phyloP scores from a whole-genome alignment of 768 basidiomycete species.

The Asterophora parasitica region DNA sequence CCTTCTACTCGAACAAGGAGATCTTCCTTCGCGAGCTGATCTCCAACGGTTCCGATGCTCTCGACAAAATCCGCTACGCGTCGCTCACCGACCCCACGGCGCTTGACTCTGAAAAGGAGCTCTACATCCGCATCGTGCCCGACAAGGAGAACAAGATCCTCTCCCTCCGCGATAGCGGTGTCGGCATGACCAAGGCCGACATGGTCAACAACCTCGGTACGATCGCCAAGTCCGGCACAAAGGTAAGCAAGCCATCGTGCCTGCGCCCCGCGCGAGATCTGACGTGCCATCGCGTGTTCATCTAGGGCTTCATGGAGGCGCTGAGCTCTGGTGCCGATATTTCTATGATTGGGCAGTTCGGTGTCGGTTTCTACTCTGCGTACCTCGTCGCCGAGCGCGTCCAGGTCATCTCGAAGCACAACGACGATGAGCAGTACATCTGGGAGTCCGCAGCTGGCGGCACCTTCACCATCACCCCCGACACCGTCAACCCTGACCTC shows the following conservation, averaged over 20 bases:
- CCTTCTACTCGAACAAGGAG: constrained; percentile 99
- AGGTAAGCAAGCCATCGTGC: constrained; percentile 48
- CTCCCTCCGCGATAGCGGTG: constrained; percentile 89
- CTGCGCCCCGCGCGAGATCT: constrained; percentile 1
- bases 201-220: constrained; percentile 99
- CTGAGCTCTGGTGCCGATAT: constrained; percentile 85
- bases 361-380: constrained; percentile 99
- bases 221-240: constrained; percentile 92
- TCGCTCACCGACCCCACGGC: constrained; percentile 90
- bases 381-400: constrained; percentile 99
- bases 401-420: constrained; percentile 99
- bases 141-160: constrained; percentile 96
- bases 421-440: constrained; percentile 99
- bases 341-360: constrained; percentile 98
- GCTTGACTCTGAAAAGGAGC: constrained; percentile 89
- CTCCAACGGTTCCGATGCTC: constrained; percentile 95
- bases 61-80: constrained; percentile 98
- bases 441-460: constrained; percentile 99
- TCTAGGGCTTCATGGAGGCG: constrained; percentile 98
- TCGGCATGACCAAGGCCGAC: constrained; percentile 99
- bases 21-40: constrained; percentile 99
- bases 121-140: constrained; percentile 90
- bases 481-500: constrained; percentile 84
- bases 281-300: constrained; percentile 4
- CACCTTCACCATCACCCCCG: constrained; percentile 97